Conservation (phyloP, 2,329 filamentous ascomycete species). For the Thelonectria blattea region DNA sequence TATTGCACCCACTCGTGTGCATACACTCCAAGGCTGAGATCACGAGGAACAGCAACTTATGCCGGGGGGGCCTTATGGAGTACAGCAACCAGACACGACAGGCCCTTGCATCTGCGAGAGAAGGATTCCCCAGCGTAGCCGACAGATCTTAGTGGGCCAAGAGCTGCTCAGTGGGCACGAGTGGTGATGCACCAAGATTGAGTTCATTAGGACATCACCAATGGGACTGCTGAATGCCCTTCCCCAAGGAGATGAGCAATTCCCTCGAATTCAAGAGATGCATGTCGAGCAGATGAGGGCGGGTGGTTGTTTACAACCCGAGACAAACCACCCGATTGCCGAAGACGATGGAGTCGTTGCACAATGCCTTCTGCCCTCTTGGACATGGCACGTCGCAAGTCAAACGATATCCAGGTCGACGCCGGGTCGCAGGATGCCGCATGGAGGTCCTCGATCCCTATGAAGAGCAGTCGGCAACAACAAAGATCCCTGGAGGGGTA, state of each 20-base stretch:
- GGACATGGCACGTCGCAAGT: neutral
- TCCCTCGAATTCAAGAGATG: neutral
- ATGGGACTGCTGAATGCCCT: conserved; percentile 4
- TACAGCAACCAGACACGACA: neutral
- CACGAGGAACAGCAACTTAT: conserved; percentile 13
- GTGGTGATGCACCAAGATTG: conserved; percentile 13
- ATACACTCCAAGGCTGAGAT: conserved; percentile 6
- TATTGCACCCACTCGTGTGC: conserved; percentile 17
- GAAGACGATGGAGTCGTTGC: neutral
- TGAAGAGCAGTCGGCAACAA: conserved; percentile 1
- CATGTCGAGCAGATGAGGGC: neutral
- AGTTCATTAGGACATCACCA: conserved; percentile 10
- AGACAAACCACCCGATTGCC: neutral
- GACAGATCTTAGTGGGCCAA: conserved; percentile 5
- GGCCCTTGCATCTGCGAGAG: conserved; percentile 12
- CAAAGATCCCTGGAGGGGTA: conserved; percentile 14
- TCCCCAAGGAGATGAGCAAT: conserved; percentile 8
- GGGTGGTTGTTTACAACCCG: neutral
- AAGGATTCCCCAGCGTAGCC: conserved; percentile 8
- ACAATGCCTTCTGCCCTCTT: neutral
- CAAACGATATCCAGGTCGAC: neutral
- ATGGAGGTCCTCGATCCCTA: neutral
- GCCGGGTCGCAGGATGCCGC: conserved; percentile 1
- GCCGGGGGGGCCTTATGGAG: neutral
- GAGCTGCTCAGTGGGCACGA: conserved; percentile 1